These are phyloP conservation scores for Lactarius sanguifluus DNA, from an alignment of 768 basidiomycete genomes.

Conservation along the genomic window DNA sequence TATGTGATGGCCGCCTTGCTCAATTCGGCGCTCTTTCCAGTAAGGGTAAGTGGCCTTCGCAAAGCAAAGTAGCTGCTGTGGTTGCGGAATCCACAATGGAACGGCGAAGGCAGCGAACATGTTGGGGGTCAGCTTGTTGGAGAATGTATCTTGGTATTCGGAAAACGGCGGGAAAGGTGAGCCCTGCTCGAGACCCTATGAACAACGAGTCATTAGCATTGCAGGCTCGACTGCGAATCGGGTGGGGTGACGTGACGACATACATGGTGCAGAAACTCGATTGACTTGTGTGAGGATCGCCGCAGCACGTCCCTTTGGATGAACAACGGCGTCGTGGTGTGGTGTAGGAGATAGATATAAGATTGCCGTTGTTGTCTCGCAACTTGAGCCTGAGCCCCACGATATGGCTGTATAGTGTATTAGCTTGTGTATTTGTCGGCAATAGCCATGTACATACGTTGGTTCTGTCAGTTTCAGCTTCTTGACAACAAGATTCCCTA, in stretches of 20 bases:
- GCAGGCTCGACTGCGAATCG: not conserved
- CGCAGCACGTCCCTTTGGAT: slow-evolving; percentile 64
- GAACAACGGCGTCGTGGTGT: slow-evolving; percentile 51
- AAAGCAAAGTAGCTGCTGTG: slow-evolving; percentile 60
- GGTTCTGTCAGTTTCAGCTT: slow-evolving; percentile 45
- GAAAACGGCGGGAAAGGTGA: slow-evolving; percentile 71
- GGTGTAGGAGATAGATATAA: slow-evolving; percentile 38
- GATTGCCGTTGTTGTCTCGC: slow-evolving; percentile 42
- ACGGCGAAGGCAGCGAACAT: slow-evolving; percentile 68
- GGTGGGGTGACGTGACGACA: slow-evolving; percentile 36
- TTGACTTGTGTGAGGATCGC: slow-evolving; percentile 51
- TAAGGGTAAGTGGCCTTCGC: slow-evolving; percentile 80
- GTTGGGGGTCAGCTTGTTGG: slow-evolving; percentile 54
- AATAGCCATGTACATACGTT: slow-evolving; percentile 31
- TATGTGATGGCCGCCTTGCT: slow-evolving; percentile 79
- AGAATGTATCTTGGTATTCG: slow-evolving; percentile 73
- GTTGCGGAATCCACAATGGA: slow-evolving; percentile 69
- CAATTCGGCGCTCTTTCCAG: slow-evolving; percentile 83
- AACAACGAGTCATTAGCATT: slow-evolving; percentile 13
- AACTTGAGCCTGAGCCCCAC: slow-evolving; percentile 53
- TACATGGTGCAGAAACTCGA: slow-evolving; percentile 85
- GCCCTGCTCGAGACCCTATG: slow-evolving; percentile 63
- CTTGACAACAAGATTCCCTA: slow-evolving; percentile 40
- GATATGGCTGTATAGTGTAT: slow-evolving; percentile 39
- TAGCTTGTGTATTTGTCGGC: not conserved